Base-by-base conservation (phyloP, 2,329 filamentous ascomycete genomes). In the Sclerotinia borealis region DNA sequence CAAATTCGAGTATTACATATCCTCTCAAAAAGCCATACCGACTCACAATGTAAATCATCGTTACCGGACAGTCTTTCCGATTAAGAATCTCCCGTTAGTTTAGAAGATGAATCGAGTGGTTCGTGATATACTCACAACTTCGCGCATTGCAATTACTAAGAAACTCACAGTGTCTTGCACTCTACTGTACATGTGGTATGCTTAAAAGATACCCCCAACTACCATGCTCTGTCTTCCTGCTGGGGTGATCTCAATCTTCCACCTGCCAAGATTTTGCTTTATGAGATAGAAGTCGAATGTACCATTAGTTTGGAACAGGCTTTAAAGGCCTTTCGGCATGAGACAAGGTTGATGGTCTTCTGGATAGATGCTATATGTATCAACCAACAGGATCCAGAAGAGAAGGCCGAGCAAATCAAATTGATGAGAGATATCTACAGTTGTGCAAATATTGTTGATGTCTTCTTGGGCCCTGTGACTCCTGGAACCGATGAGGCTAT, bases 301-400 rank as follows among this genome's bases (percentile, higher is more conserved):
- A 67, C 65, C 27, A 39, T 56, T 25, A 68, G 65, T 48, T 50
- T 68, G 15, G 59, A 65, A 43, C 37, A 39, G 2, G 66, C 65
- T 36, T 51, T 67, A 47, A 64, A 61, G 29, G 29, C 60, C 48
- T 52, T 68, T 34, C 58, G 63, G 11, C 55, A 37, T 59, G n/a
- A 39, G 37, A 27, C 45, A 34, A 27, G 36, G 25, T 7, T 43
- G 6, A 34, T 61, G 39, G 11, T 45, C 15, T 45, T 66, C 11
- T 66, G 65, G 65, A 34, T 63, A 29, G 64, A 65, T 54, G 65
- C 65, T 22, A 48, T 67, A 41, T 67, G 65, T 48, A 67, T 67
- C 61, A 65, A 67, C 29, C 65, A 67, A 49, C n/a, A 63, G 4
- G 47, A 63, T 36, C 25, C 45, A 1, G 58, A 62, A 27, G 65